phyloP scores from a whole-genome alignment of 495 filamentous ascomycete species.

The Terfezia claveryi region DNA sequence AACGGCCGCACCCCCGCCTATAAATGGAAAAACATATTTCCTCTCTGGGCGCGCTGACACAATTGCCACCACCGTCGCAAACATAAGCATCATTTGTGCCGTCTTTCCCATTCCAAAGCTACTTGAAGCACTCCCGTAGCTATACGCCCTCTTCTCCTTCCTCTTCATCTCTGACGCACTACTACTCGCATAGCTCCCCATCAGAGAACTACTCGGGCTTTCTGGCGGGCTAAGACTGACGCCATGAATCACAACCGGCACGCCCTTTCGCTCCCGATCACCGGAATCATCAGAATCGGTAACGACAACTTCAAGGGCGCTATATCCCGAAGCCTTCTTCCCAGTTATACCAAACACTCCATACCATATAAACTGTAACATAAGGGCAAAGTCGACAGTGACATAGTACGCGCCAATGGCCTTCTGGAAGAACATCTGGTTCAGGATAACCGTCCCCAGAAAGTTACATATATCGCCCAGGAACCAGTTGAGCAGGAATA shows the following conservation, averaged over 20 bases:
- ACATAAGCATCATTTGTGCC: not conserved
- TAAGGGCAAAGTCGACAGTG: conserved; percentile 39
- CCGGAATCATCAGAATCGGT: not conserved
- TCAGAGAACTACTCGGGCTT: not conserved
- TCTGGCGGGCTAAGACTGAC: too few species aligned
- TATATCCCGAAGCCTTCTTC: not conserved
- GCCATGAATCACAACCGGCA: not conserved
- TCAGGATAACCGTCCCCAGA: conserved; percentile 40
- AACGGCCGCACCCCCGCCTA: not conserved
- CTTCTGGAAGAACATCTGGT: conserved; percentile 50
- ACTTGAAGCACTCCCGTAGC: conserved; percentile 1
- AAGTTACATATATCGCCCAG: conserved; percentile 48
- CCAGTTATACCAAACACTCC: too few species aligned
- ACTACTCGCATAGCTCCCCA: not conserved
- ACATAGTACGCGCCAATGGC: conserved; percentile 47
- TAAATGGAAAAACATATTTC: not conserved
- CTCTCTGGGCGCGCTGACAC: not conserved
- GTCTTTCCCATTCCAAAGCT: not conserved
- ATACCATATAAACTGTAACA: conserved; percentile 49
- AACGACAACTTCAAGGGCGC: not conserved
- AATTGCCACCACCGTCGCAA: not conserved
- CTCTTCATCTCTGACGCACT: conserved; percentile 2
- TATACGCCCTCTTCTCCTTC: not conserved
- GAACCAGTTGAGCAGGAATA: conserved; percentile 49
- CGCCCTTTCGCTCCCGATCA: not conserved